Base-by-base conservation (phyloP, 78 protist genomes). In the Dictyostelium firmibasis region DNA sequence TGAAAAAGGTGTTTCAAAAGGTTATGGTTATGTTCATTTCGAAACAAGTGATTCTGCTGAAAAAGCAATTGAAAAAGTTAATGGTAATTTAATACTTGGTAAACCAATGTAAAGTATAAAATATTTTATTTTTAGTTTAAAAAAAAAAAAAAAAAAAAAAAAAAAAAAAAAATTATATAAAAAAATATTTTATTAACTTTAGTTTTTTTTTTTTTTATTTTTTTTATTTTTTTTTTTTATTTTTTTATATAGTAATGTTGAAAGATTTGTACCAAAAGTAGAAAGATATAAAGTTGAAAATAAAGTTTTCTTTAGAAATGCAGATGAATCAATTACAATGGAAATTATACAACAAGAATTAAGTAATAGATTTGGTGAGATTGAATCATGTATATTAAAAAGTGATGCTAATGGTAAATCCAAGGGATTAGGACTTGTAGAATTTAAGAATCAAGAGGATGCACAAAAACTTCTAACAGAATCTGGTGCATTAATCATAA, bases 11-110 rank as follows among this genome's bases (percentile, higher is more conserved):
- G 92, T 92, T 31, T 92, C 97, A 50, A 81, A 86, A 81, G 99
- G 99, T 27, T 98, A 98, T 47, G 99, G 99, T 31, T 99, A 96
- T 44, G 99, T 99, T 25, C 99, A 99, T 93, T 99, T 96, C 81
- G 99, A 98, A 84, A 97, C 89, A 29, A 81, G 50, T 47, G 97
- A 98, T 57, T 96, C 96, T 13, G 98, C 99, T n/a, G 83, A 92
- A 13, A 29, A 64, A 25, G 99, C 99, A 74, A 94, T 98, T 50
- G 60, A 89, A 31, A 97, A 88, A 64, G 97, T 98, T 97, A 98
- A 98, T 97, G 98, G 99, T 69, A 67, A 78, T 44, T 84, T 92
- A 62, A 20, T 98, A 20, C 93, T 85, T 78, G 67, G 77, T 81
- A 98, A 98, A 95, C 99, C 98, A 60, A 92, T 99, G 69, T 98